Percentiles rank a stretch among this genome's conserved stretches.
These are phyloP conservation scores for Sphaerulina musiva DNA, from an alignment of 2,329 filamentous ascomycete species.

Conservation along the genomic window DNA sequence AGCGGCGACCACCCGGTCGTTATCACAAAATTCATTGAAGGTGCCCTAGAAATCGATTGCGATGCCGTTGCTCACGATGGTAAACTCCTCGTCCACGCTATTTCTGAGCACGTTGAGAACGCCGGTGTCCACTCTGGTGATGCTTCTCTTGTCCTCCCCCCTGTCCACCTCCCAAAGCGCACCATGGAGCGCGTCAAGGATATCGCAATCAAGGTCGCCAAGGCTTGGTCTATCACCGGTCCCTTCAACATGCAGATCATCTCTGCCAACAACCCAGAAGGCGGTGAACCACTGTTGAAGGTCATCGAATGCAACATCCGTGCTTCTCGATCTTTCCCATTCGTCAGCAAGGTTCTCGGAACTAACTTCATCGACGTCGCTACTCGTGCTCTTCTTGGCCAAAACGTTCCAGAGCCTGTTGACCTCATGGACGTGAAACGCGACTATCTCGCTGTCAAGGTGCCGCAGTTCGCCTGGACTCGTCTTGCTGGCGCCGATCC, in stretches of 20 bases:
- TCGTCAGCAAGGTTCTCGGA: slow-evolving; percentile 93
- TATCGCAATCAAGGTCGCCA: slow-evolving; percentile 91
- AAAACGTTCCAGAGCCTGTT: slow-evolving; percentile 72
- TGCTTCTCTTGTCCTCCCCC: slow-evolving; percentile 87
- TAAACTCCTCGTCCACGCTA: slow-evolving; percentile 80
- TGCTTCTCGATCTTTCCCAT: slow-evolving; percentile 95
- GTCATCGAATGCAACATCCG: slow-evolving; percentile 98
- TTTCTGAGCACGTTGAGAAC: slow-evolving; percentile 93
- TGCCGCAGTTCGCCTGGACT: slow-evolving; percentile 98
- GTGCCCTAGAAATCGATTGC: slow-evolving; percentile 91
- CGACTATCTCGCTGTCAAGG: slow-evolving; percentile 92
- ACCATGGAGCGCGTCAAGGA: slow-evolving; percentile 86
- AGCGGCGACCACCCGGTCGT: slow-evolving; percentile 97
- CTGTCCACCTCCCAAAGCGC: slow-evolving; percentile 66
- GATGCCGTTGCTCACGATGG: slow-evolving; percentile 85
- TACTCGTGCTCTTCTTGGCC: slow-evolving; percentile 82
- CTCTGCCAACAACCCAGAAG: slow-evolving; percentile 73
- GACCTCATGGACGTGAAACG: slow-evolving; percentile 87
- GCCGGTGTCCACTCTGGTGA: slow-evolving; percentile 98
- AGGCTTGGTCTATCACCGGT: slow-evolving; percentile 94
- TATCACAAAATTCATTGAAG: slow-evolving; percentile 97
- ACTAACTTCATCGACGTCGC: slow-evolving; percentile 96
- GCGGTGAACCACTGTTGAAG: slow-evolving; percentile 72
- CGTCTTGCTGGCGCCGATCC: slow-evolving; percentile 94
- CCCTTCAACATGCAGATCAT: slow-evolving; percentile 99